Evolutionary conservation across 768 basidiomycete species (phyloP).

Genomic region (Suillus lakei): DNA sequence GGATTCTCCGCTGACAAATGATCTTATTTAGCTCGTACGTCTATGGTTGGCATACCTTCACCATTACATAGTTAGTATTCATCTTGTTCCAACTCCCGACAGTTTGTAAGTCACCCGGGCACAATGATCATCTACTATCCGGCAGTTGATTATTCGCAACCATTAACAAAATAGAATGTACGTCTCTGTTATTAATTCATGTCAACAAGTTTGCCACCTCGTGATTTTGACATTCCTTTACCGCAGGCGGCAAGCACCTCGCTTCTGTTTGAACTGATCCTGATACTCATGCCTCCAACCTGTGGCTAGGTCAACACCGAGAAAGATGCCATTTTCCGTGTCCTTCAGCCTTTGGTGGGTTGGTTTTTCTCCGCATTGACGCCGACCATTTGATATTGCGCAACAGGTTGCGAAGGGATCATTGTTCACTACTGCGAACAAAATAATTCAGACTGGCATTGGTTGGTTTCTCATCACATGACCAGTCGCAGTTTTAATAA

Average conservation of each 20-base stretch:
- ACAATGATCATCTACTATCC: not conserved
- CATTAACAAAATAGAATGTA: not conserved
- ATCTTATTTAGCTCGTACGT: not conserved
- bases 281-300: not conserved
- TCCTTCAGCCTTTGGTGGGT: not conserved
- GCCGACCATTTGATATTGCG: not conserved
- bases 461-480: not conserved
- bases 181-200: not conserved
- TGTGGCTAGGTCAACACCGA: fast-evolving
- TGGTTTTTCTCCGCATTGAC: not conserved
- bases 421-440: not conserved
- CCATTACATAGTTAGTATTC: not conserved
- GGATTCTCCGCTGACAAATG: not conserved
- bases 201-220: not conserved
- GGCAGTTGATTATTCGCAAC: not conserved
- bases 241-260: not conserved
- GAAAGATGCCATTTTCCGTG: fast-evolving
- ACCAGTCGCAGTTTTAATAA: not conserved
- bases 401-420: not conserved
- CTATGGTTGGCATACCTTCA: not conserved
- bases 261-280: not conserved
- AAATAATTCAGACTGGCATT: not conserved
- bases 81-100: not conserved
- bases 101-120: not conserved
- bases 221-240: not conserved